Conservation (phyloP, 257 asterid species). For the Paulownia fortunei region DNA sequence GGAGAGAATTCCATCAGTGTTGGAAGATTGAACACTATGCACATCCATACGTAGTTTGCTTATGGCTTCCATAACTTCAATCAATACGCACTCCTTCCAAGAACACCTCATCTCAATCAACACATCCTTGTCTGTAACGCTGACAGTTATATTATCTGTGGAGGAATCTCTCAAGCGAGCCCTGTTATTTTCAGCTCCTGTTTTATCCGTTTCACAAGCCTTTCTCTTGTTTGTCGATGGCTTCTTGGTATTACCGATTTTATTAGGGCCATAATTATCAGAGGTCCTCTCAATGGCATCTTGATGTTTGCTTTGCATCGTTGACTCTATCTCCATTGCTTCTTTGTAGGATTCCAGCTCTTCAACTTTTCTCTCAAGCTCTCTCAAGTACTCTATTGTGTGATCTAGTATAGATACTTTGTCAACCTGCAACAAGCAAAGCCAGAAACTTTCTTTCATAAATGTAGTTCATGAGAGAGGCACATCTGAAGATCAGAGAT, state of each 20-base stretch:
- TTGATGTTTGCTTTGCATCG: slow-evolving; percentile 46
- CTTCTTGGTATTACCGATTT: slow-evolving; percentile 41
- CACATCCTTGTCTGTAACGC: slow-evolving; percentile 54
- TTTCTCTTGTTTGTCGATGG: slow-evolving; percentile 65
- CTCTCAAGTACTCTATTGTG: slow-evolving; percentile 77
- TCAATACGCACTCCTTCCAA: slow-evolving; percentile 60
- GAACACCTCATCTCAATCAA: slow-evolving; percentile 65
- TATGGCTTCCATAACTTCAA: slow-evolving; percentile 63
- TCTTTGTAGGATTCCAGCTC: slow-evolving; percentile 71
- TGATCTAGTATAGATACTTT: slow-evolving; percentile 83
- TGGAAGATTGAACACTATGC: slow-evolving; percentile 69
- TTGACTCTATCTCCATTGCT: slow-evolving; percentile 42
- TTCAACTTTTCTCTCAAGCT: slow-evolving; percentile 72
- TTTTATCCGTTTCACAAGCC: slow-evolving; percentile 46
- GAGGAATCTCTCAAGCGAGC: slow-evolving; percentile 42
- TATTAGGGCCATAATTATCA: slow-evolving; percentile 54
- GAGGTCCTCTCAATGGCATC: slow-evolving; percentile 73
- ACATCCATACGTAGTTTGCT: slow-evolving; percentile 58
- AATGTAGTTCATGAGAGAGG: neutral
- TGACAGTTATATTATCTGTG: slow-evolving; percentile 52
- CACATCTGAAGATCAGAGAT: neutral
- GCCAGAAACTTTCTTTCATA: neutral
- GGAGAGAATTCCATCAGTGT: slow-evolving; percentile 62
- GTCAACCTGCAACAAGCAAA: slow-evolving; percentile 70
- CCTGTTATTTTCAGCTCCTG: slow-evolving; percentile 42